Conservation (phyloP, 2,329 filamentous ascomycete species). For the Diaporthe aspalathi region DNA sequence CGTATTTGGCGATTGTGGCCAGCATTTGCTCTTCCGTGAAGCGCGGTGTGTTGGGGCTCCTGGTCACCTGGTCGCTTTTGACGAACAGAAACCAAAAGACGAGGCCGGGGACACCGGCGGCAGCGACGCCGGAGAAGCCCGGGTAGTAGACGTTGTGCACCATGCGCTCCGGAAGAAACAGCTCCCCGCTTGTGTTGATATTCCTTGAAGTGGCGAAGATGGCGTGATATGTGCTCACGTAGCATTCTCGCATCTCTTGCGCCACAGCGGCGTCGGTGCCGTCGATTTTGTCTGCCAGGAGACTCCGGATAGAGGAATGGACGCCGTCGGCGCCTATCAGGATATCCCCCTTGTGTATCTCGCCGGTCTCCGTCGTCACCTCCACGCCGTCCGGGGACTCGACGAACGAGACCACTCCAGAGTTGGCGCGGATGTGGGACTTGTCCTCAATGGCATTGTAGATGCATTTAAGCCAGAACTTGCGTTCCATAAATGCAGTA, state of each 20-base stretch:
- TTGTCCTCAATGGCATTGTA: constrained; percentile 39
- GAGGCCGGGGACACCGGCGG: constrained; percentile 13
- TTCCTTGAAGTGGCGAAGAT: constrained; percentile 37
- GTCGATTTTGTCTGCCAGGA: constrained; percentile 22
- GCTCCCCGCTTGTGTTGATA: not conserved
- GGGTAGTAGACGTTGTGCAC: constrained; percentile 39
- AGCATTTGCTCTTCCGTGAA: constrained; percentile 39
- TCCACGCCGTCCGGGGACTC: constrained; percentile 39
- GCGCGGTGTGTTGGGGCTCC: constrained; percentile 33
- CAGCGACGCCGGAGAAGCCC: constrained; percentile 30
- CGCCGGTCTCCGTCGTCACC: constrained; percentile 38
- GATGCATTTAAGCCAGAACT: constrained; percentile 34
- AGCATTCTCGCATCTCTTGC: constrained; percentile 16
- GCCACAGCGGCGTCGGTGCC: constrained; percentile 8
- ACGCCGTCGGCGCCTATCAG: constrained; percentile 40
- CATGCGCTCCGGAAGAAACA: constrained; percentile 12
- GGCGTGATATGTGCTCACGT: constrained; percentile 15
- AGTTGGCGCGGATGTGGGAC: constrained; percentile 28
- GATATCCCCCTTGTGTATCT: constrained; percentile 39
- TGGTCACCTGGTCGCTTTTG: constrained; percentile 27
- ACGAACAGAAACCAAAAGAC: constrained; percentile 39
- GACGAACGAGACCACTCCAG: constrained; percentile 33
- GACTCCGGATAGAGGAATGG: constrained; percentile 29
- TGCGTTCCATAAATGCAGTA: constrained; percentile 36
- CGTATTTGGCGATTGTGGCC: constrained; percentile 35